A percentile compares a stretch with the other conserved stretches of the same genome.
phyloP scores from a whole-genome alignment of 2,329 filamentous ascomycete genomes.

The Cladophialophora bantiana region DNA sequence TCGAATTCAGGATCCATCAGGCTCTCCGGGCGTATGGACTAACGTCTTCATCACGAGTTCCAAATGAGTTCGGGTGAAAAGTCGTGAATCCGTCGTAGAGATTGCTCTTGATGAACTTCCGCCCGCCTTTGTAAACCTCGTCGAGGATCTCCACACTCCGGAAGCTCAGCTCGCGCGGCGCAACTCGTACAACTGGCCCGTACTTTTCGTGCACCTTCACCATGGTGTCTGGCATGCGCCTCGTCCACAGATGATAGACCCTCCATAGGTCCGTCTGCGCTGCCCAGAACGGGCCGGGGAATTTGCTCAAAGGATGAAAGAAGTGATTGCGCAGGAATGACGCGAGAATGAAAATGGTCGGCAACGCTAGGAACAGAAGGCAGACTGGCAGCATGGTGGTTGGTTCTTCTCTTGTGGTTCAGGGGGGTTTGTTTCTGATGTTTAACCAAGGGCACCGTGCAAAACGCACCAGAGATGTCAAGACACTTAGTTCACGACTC shows the following conservation, averaged over 20 bases:
- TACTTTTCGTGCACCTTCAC: slow-evolving; percentile 31
- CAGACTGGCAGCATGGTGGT: slow-evolving; percentile 11
- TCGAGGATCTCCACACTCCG: slow-evolving; percentile 65
- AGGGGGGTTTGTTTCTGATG: neutral
- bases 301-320: slow-evolving; percentile 48
- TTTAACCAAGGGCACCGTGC: neutral
- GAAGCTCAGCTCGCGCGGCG: slow-evolving; percentile 53
- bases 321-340: slow-evolving; percentile 29
- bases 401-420: neutral
- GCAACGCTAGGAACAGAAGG: neutral
- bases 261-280: slow-evolving; percentile 48
- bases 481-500: neutral
- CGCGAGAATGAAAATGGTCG: neutral
- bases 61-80: slow-evolving; percentile 30
- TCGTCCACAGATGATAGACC: slow-evolving; percentile 48
- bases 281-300: slow-evolving; percentile 51
- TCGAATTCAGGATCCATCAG: neutral
- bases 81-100: slow-evolving; percentile 31
- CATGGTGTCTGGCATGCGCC: slow-evolving; percentile 45
- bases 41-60: slow-evolving; percentile 27
- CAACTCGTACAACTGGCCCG: slow-evolving; percentile 30
- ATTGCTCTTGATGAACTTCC: slow-evolving; percentile 21
- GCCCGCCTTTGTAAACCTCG: slow-evolving; percentile 53
- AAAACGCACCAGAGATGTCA: neutral
- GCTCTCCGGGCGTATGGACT: neutral